Evolutionary conservation across 2,329 filamentous ascomycete genomes (phyloP), one percentile per base, ranked within the genome.

Genomic region (Venturia nashicola): DNA sequence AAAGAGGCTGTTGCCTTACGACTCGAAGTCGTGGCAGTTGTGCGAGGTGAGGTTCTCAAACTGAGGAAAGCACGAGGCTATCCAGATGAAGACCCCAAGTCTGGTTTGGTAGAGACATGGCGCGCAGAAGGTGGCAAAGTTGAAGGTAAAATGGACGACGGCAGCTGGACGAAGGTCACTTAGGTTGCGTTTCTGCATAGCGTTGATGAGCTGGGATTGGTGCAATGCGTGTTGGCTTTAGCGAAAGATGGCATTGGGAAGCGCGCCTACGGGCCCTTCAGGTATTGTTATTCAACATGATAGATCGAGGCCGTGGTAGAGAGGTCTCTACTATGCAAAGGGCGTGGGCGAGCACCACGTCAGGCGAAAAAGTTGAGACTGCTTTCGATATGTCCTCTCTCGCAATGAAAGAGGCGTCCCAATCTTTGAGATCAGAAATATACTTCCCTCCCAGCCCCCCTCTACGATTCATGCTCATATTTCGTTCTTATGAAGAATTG

Each of bases 21-120:
- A 65, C 85, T 89, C 63, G 90, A 96, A 74, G 90, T 93, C 60
- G 91, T 93, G 1, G 81, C 82, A 73, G 82, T 87, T 65, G 84
- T 97, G 42, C 82, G 94, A 60, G 82, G 88, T 64, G 88, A 95
- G 72, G 87, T 99, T 2, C 76, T 93, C 61, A 90, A 90, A 70
- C 81, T 97, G 27, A 82, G 93, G 66, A 80, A 84, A 67, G 81
- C 81, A 55, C 77, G 88, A 65, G 92, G 91, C 0, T 84, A 88
- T 66, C 83, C 88, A 0, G 91, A 96, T 65, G 88, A 95, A 68
- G 90, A 96, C 69, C 86, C 89, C 0, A 86, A 88, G 68, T 82
- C 86, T 59, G 88, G 86, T 9, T 76, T 92, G 36, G 90, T 89
- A 0, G 89, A 93, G 74, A 96, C 91, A 1, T 97, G 90, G 87